Evolutionary conservation across 176 grass and related monocot genomes (phyloP).

Genomic region (Otatea glauca): DNA sequence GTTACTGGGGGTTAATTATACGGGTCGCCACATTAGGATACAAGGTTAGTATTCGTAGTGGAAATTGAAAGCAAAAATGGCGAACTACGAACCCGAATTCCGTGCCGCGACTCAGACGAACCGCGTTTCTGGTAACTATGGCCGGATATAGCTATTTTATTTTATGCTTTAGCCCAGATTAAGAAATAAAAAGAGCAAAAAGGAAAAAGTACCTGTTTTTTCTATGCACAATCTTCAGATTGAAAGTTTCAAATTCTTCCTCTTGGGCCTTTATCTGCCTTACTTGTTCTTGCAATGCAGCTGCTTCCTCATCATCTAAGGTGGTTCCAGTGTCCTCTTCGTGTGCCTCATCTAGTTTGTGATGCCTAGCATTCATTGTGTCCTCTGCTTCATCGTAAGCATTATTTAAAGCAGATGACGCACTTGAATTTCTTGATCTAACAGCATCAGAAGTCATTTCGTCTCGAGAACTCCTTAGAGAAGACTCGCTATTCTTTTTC

Average conservation of each 20-base stretch:
- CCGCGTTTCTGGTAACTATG: too few species aligned
- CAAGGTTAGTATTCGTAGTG: too few species aligned
- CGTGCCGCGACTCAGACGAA: too few species aligned
- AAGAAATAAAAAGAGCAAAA: neutral
- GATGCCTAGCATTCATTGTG: slow-evolving; percentile 59
- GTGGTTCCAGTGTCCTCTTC: slow-evolving; percentile 76
- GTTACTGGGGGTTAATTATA: too few species aligned
- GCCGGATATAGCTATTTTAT: neutral
- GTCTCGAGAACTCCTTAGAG: slow-evolving; percentile 71
- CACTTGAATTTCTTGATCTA: slow-evolving; percentile 81
- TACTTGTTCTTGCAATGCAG: slow-evolving; percentile 96
- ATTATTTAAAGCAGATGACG: slow-evolving; percentile 65
- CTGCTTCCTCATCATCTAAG: slow-evolving; percentile 92
- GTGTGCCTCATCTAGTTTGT: slow-evolving; percentile 72
- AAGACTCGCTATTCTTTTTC: slow-evolving; percentile 84
- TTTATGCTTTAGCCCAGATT: slow-evolving; percentile 30
- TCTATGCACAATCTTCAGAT: slow-evolving; percentile 96
- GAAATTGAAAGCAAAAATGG: too few species aligned
- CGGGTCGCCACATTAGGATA: too few species aligned
- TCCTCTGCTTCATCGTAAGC: slow-evolving; percentile 72
- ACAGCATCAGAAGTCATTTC: slow-evolving; percentile 76
- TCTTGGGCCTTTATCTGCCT: slow-evolving; percentile 96
- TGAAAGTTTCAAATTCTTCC: slow-evolving; percentile 97
- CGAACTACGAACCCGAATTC: too few species aligned
- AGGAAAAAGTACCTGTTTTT: slow-evolving; percentile 79